Evolutionary conservation across 768 basidiomycete species (phyloP), one percentile per base, ranked within the genome.

Genomic region (Phanerochaete sordida): DNA sequence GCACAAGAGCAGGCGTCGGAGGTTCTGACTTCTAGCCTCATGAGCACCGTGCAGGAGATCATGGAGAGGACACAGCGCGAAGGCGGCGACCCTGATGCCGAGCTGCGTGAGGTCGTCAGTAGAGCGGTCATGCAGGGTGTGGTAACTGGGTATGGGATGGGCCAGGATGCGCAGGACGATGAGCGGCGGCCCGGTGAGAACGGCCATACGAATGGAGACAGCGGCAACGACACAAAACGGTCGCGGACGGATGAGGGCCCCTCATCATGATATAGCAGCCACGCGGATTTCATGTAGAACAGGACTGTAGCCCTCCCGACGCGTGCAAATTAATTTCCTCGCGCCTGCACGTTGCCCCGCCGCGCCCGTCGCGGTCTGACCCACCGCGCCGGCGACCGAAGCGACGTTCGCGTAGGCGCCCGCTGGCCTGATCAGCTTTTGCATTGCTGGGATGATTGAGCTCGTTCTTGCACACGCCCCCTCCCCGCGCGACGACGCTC

Each of bases 1-100:
- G 77, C 81, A 23, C 86, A 91, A 71, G 83, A 93, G 60, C 73
- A 73, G 30, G 83, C 82, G 33, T 85, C 90, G n/a, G 87, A 91
- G 66, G 73, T 77, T 33, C 80, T 93, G 60, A 90, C 92, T 3
- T 78, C 82, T 28, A 77, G 78, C 21, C 79, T 93, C 60, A 83
- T 94, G 76, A 73, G 75, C 54, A 82, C 83, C 26, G 84, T 88
- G 43, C 79, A 85, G 66, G 79, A 81, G 55, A 87, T 94, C 68
- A 84, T 91, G 79, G 78, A 80, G 58, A 82, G 78, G 37, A 80
- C 81, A 24, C 78, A 82, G 62, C 72, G 72, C 48, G 73, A 85
- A 63, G 88, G 87, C 7, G 75, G 78, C 30, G 84, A 91, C 71
- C 86, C 85, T 33, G 87, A 92, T 23, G 83, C 83, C 27, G 77